Conservation (phyloP, 2,329 filamentous ascomycete genomes). For the Albophoma yamanashiensis region DNA sequence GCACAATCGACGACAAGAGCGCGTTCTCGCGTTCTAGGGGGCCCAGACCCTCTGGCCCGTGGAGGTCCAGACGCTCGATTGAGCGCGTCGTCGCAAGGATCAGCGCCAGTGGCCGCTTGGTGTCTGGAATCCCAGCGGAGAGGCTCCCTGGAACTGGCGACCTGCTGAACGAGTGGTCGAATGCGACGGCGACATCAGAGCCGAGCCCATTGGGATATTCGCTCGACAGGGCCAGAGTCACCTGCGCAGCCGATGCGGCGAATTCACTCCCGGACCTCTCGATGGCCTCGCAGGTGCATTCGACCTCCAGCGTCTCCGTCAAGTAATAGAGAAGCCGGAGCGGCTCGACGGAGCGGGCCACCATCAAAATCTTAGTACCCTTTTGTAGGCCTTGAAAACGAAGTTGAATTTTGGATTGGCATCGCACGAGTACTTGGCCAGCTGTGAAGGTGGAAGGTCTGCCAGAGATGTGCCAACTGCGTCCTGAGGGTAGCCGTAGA, state of each 20-base stretch:
- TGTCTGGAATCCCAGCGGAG: not conserved
- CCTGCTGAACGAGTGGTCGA: constrained; percentile 37
- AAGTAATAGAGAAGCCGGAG: constrained; percentile 42
- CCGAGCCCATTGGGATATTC: constrained; percentile 25
- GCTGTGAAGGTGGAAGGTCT: constrained; percentile 25
- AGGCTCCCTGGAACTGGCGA: constrained; percentile 17
- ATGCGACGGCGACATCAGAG: constrained; percentile 42
- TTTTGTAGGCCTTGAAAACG: constrained; percentile 32
- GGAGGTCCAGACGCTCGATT: constrained; percentile 43
- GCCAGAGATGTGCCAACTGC: constrained; percentile 31
- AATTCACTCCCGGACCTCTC: constrained; percentile 15
- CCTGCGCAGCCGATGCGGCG: constrained; percentile 20
- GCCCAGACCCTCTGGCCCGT: constrained; percentile 24
- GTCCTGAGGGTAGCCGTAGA: constrained; percentile 48
- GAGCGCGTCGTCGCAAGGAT: constrained; percentile 38
- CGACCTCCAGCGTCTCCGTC: constrained; percentile 27
- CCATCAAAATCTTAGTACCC: constrained; percentile 39
- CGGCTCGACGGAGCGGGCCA: constrained; percentile 38
- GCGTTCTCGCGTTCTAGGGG: constrained; percentile 36
- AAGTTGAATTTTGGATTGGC: constrained; percentile 53
- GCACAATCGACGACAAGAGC: constrained; percentile 26
- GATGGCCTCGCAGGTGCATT: constrained; percentile 22
- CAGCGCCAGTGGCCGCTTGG: constrained; percentile 32
- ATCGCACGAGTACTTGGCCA: constrained; percentile 42
- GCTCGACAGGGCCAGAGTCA: constrained; percentile 31